A percentile compares a stretch with the other conserved stretches of the same genome.
These are phyloP conservation scores for Penicillium sp. DNA, from an alignment of 2,329 filamentous ascomycete genomes.

Conservation along the genomic window DNA sequence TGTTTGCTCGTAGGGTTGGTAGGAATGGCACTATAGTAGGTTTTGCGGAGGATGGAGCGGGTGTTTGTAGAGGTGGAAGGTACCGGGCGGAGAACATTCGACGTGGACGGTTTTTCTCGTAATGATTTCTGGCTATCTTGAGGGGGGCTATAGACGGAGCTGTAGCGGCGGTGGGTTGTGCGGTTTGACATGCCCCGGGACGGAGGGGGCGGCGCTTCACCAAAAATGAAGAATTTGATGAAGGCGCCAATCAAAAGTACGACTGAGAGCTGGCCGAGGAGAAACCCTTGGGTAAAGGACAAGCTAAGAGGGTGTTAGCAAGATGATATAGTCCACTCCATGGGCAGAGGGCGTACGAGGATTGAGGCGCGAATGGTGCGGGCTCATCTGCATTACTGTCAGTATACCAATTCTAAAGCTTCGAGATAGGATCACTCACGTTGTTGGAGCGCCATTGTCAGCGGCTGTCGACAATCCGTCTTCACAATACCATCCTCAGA, in stretches of 20 bases:
- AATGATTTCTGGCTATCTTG: constrained; percentile 44
- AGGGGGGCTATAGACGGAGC: constrained; percentile 54
- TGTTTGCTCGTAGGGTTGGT: constrained; percentile 39
- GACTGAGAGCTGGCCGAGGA: constrained; percentile 89
- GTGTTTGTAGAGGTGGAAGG: constrained; percentile 84
- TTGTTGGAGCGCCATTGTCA: constrained; percentile 34
- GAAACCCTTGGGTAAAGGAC: constrained; percentile 89
- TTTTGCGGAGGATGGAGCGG: constrained; percentile 77
- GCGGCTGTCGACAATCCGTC: constrained; percentile 19
- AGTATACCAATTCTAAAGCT: constrained; percentile 2
- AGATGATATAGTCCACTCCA: constrained; percentile 10
- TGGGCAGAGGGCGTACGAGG: constrained; percentile 36
- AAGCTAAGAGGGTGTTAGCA: constrained; percentile 51
- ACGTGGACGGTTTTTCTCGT: constrained; percentile 52
- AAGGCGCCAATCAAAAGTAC: constrained; percentile 88
- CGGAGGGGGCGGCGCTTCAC: constrained; percentile 82
- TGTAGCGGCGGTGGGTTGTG: constrained; percentile 72
- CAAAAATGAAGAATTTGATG: constrained; percentile 99
- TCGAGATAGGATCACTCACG: constrained; percentile 15
- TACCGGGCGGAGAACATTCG: constrained; percentile 68
- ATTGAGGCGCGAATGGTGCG: constrained; percentile 33
- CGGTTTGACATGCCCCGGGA: constrained; percentile 73
- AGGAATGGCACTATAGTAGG: constrained; percentile 75
- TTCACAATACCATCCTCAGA: constrained; percentile 24
- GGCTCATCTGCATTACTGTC: constrained; percentile 27